These are phyloP conservation scores for Alnus glutinosa DNA, from an alignment of 306 rosid species.

Conservation along the genomic window DNA sequence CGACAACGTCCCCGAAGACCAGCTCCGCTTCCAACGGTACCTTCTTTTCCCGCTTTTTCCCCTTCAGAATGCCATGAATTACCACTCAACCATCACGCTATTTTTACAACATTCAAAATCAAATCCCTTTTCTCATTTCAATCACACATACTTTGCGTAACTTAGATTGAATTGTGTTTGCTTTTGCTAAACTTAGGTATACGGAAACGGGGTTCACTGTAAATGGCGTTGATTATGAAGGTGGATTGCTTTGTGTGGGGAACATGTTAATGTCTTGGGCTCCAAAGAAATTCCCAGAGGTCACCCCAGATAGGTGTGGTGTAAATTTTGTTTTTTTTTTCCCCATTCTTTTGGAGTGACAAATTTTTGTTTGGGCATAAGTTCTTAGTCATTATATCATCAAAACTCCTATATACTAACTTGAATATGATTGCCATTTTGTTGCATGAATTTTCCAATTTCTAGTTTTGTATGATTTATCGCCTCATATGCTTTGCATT, in stretches of 20 bases:
- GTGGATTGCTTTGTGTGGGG: constrained; percentile 89
- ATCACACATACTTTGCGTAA: too few species aligned
- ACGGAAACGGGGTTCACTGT: constrained; percentile 79
- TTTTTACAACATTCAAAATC: neutral
- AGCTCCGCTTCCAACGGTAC: constrained; percentile 81
- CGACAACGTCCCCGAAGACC: constrained; percentile 80
- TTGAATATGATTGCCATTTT: neutral
- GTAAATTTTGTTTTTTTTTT: neutral
- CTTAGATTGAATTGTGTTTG: constrained; percentile 10
- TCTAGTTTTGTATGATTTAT: too few species aligned
- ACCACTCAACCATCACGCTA: too few species aligned
- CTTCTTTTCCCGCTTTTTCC: neutral
- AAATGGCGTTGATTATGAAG: constrained; percentile 79
- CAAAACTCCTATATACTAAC: neutral
- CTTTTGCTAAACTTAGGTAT: constrained; percentile 30
- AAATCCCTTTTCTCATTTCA: neutral
- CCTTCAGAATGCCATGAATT: neutral
- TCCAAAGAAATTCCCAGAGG: constrained; percentile 64
- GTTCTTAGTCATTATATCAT: neutral
- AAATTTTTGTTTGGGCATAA: neutral
- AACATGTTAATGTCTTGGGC: constrained; percentile 86
- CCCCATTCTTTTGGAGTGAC: neutral
- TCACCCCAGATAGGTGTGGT: constrained; percentile 69
- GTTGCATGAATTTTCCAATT: neutral
- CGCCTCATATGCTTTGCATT: too few species aligned